Conservation (phyloP, 1,284 basidiomycete genomes). For the Ganoderma lucidum region DNA sequence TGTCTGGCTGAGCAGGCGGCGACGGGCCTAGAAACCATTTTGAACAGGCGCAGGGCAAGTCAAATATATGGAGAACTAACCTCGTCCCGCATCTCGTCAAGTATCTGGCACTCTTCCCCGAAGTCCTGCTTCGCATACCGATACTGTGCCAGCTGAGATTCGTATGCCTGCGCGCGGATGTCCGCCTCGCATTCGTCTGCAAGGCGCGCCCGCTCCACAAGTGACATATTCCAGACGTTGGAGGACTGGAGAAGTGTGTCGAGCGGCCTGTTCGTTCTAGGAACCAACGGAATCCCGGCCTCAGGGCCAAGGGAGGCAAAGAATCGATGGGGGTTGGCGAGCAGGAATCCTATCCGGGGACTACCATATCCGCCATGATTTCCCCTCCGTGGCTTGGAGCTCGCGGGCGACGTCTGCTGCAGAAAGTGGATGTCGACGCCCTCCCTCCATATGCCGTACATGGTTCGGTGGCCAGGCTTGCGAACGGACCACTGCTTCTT, state of each 20-base stretch:
- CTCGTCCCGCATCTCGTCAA: conserved; percentile 48
- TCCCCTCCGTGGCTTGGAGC: background rate
- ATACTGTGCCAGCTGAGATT: conserved; percentile 47
- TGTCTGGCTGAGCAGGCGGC: conserved; percentile 50
- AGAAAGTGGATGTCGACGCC: conserved; percentile 35
- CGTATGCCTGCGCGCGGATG: conserved; percentile 40
- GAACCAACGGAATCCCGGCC: conserved; percentile 3
- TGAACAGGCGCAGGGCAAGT: background rate
- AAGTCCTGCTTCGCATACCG: conserved; percentile 44
- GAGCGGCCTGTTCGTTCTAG: conserved; percentile 26
- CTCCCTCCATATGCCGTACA: conserved; percentile 57
- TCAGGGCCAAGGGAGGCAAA: conserved; percentile 24
- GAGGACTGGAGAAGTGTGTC: conserved; percentile 21
- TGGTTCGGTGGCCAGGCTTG: conserved; percentile 20
- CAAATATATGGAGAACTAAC: conserved; percentile 28
- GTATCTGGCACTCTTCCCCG: conserved; percentile 39
- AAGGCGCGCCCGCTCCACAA: conserved; percentile 35
- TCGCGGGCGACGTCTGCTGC: background rate
- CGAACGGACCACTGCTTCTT: conserved; percentile 21
- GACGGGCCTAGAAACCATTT: conserved; percentile 19
- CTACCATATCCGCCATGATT: background rate
- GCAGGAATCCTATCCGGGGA: background rate
- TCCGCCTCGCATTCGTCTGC: conserved; percentile 36
- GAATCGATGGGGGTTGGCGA: conserved; percentile 30
- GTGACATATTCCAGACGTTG: conserved; percentile 41